Evolutionary conservation across 2,329 filamentous ascomycete species (phyloP).

Genomic region (Talaromyces sp.): DNA sequence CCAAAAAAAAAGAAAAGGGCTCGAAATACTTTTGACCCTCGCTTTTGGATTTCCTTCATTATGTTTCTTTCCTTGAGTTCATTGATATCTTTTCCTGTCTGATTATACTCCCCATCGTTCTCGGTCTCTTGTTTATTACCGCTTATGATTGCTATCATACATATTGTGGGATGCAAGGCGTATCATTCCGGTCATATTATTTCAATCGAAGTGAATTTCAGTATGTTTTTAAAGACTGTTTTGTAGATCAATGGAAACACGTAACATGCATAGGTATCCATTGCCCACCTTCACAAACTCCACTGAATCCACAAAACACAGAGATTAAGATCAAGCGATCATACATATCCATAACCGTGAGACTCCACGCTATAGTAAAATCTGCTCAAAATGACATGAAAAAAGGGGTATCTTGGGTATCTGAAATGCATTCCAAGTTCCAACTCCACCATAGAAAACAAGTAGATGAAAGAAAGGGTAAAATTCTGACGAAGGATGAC

Average conservation of each 20-base stretch:
- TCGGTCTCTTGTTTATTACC: neutral
- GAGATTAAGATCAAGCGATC: too few species aligned
- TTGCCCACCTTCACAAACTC: neutral
- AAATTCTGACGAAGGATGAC: neutral
- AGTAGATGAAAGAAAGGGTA: neutral
- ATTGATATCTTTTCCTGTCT: neutral
- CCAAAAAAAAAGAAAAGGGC: neutral
- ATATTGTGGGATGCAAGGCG: neutral
- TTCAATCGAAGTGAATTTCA: neutral
- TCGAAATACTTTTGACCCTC: neutral
- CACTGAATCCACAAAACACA: neutral
- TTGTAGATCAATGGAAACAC: neutral
- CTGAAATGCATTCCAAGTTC: neutral
- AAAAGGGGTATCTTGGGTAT: neutral
- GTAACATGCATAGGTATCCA: neutral
- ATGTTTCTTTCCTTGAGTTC: neutral
- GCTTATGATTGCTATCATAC: neutral
- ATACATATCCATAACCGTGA: neutral
- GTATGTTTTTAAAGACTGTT: neutral
- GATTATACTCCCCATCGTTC: neutral
- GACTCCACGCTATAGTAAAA: neutral
- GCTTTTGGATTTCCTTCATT: neutral
- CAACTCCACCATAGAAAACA: neutral
- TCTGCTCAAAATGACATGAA: neutral
- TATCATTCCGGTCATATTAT: neutral